Conservation (phyloP, 2,329 filamentous ascomycete genomes). For the Fusarium subglutinans region DNA sequence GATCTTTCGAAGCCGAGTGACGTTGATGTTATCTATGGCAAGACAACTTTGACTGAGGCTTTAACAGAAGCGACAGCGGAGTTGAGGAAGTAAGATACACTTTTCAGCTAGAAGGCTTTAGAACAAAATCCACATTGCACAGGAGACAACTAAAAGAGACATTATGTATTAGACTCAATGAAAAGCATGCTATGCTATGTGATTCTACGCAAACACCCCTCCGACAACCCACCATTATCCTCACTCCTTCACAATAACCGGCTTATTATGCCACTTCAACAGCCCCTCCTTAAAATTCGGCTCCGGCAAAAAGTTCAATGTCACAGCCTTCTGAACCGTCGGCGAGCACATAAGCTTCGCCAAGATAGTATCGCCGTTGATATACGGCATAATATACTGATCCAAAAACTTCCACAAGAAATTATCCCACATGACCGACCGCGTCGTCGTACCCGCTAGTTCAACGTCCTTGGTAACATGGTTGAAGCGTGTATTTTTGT, state of each 20-base stretch:
- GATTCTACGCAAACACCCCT: not conserved
- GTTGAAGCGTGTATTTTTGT: not conserved
- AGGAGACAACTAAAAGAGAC: not conserved
- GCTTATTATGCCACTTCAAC: conserved; percentile 25
- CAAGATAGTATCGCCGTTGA: conserved; percentile 25
- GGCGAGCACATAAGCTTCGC: conserved; percentile 27
- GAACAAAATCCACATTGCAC: no score
- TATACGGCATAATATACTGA: conserved; percentile 20
- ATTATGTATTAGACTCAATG: not conserved
- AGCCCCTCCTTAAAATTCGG: conserved; percentile 10
- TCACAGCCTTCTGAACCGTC: conserved; percentile 15
- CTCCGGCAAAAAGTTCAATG: conserved; percentile 25
- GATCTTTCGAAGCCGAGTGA: conserved; percentile 12
- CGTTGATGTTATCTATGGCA: conserved; percentile 34
- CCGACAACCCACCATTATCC: accelerated
- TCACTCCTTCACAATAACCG: not conserved
- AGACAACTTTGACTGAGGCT: conserved; percentile 29
- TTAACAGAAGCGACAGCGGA: conserved; percentile 7
- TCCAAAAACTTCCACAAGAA: conserved; percentile 16
- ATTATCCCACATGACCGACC: conserved; percentile 28
- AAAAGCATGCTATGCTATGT: not conserved
- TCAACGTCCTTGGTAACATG: conserved; percentile 13
- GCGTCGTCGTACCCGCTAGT: conserved; percentile 12
- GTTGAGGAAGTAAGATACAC: not conserved
- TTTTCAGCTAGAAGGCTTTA: no score